Evolutionary conservation across 1,284 basidiomycete genomes (phyloP), one percentile per base, ranked within the genome.

Genomic region (Xerocomus nothofagi): DNA sequence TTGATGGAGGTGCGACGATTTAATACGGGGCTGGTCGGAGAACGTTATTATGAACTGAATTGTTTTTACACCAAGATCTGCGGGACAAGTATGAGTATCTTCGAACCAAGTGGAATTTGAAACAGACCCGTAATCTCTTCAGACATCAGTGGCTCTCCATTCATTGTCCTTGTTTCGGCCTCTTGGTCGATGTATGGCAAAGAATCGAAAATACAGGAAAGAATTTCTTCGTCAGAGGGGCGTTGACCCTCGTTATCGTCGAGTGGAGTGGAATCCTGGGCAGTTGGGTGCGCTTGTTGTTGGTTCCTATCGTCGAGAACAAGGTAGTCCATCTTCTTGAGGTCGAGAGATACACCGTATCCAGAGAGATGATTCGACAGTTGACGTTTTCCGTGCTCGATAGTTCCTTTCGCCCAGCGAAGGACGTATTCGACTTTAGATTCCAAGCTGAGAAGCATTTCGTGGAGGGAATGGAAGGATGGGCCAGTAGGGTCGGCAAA

Each of bases 301-400:
- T 58, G 59, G 41, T 68, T 64, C 41, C 94, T 75, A 66, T 98
- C 94, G 64, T 98, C 94, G 3, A 98, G 76, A 3, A 91, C 93
- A 14, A 98, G 81, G 65, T 99, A 99, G 66, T 99, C 96, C 73
- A 86, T 98, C 72, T 96, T 98, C 75, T 99, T 99, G 59, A 99
- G 72, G 60, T 97, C 93, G 48, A 99, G 76, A 24, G 89, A 79
- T 7, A 95, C 93, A 4, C 95, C 95, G 60, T 93, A 99, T 6
- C 96, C 95, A 7, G 88, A 83, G 5, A 98, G 72, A 54, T 80
- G 79, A 49, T 69, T 78, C 12, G 69, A 66, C 8, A 60, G 50
- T 1, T 51, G 55, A 1, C 50, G 52, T 6, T 67, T 56, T 4
- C 54, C 55, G 53, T 86, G 84, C 12, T 53, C 39, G 17, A 29